Base-by-base conservation (phyloP, 208 protist genomes). In the Eutreptiella sp. region DNA sequence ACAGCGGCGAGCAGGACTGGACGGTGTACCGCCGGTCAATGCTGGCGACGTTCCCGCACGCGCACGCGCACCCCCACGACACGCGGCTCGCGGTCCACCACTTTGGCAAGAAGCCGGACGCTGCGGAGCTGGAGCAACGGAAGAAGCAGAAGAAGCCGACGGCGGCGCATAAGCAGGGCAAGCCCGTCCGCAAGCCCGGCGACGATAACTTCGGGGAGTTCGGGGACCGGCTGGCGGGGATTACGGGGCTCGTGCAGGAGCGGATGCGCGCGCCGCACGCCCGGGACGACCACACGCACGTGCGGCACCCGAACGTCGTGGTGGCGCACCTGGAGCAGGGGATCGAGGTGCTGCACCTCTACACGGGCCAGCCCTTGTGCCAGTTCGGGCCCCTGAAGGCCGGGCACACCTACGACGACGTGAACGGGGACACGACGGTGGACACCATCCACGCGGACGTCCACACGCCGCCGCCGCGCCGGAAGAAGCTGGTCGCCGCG, bases 321-420 rank as follows among this genome's bases (percentile, higher is more conserved):
- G 82, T 88, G n/a, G 82, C 78, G 64, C 84, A 93, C 68, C 59
- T 76, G 31, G 62, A 64, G 60, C 43, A 72, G 28, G 84, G 81
- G 3, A 77, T 93, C 4, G 80, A 89, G 64, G 79, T 90, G 38
- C 14, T 90, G 36, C 87, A 93, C 64, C 59, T 93, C 50, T 93
- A 84, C 70, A 90, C 84, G 2, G 87, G 87, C 14, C 64, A 74
- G 61, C 72, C 62, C 16, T 62, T 93, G 32, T 84, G 83, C 21
- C 27, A 47, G 31, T 63, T 93, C 1, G 55, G 59, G 24, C 84
- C 87, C 21, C 72, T 93, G 29, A 72, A 77, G 32, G 55, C 70
- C 32, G 43, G 61, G n/a, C 70, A 72, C 11, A 70, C 46, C 46
- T 93, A 89, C 67, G 64, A 88, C 58, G 85, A 93, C 72, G 73